Conservation (phyloP, 345 rosid genomes). For the Cardamine resedifolia region DNA sequence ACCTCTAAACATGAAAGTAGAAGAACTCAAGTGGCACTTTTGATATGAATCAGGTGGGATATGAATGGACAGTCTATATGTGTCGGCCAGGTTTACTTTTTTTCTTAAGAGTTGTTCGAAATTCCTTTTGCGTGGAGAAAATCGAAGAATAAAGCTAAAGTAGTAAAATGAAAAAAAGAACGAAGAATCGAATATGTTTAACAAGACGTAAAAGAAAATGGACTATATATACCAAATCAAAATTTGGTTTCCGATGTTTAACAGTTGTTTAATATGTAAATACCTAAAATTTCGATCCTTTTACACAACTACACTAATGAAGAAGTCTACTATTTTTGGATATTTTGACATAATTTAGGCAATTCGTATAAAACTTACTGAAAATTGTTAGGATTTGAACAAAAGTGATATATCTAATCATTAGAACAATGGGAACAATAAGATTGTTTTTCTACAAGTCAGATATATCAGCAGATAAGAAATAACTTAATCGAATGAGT, state of each 20-base stretch:
- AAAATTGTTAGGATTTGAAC: neutral
- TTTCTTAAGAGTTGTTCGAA: neutral
- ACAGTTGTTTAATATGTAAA: neutral
- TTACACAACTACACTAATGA: neutral
- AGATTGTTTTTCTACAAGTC: neutral
- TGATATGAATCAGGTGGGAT: neutral
- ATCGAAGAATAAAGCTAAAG: constrained; percentile 8
- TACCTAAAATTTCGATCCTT: neutral
- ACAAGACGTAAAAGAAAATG: constrained; percentile 13
- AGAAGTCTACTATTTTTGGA: neutral
- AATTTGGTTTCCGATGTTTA: neutral
- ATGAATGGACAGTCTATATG: neutral
- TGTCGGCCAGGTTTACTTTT: neutral
- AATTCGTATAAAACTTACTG: neutral
- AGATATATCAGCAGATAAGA: neutral
- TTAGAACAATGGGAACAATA: neutral
- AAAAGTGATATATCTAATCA: neutral
- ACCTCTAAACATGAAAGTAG: neutral
- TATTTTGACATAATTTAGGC: neutral
- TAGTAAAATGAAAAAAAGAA: constrained; percentile 11
- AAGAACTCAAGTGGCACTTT: neutral
- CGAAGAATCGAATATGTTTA: constrained; percentile 20
- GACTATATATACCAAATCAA: constrained; percentile 6
- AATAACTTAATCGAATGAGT: neutral
- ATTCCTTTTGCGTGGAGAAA: constrained; percentile 10